A percentile compares a stretch with the other conserved stretches of the same genome.
Conservation (phyloP, 1,284 basidiomycete genomes). For the Apiotrichum gracile region DNA sequence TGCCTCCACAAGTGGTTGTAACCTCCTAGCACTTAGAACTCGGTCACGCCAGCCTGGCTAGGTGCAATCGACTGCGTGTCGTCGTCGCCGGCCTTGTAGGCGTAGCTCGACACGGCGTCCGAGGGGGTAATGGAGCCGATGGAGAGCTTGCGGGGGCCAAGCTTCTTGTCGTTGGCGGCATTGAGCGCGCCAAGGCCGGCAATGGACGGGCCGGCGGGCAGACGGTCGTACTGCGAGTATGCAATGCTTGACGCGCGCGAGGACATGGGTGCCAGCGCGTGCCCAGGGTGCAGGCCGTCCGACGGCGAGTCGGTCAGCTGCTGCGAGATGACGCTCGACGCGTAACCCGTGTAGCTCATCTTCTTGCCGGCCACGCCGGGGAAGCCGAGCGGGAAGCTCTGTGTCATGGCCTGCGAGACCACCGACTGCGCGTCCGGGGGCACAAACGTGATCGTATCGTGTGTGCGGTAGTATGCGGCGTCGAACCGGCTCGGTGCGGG, state of each 20-base stretch:
- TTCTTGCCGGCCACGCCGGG: constrained; percentile 60
- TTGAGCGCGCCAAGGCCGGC: not conserved
- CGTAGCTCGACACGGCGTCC: constrained; percentile 39
- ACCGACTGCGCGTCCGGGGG: constrained; percentile 91
- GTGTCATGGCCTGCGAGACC: constrained; percentile 80
- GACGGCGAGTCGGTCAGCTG: constrained; percentile 64
- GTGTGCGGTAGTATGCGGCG: constrained; percentile 87
- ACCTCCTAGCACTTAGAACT: constrained; percentile 45
- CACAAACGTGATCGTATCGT: constrained; percentile 89
- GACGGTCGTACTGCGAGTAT: constrained; percentile 72
- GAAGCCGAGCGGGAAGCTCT: constrained; percentile 67
- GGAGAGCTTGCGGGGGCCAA: constrained; percentile 54
- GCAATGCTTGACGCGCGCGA: constrained; percentile 54
- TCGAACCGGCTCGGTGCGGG: constrained; percentile 82
- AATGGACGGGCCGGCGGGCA: constrained; percentile 43
- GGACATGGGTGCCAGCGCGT: constrained; percentile 14
- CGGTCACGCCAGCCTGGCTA: constrained; percentile 47
- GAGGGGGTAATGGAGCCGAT: constrained; percentile 62
- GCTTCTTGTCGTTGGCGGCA: constrained; percentile 14
- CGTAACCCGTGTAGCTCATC: constrained; percentile 66
- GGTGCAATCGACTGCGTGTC: constrained; percentile 43
- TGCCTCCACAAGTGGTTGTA: too few species aligned
- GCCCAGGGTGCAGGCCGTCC: constrained; percentile 49
- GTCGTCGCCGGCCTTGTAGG: constrained; percentile 45
- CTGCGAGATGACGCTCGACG: constrained; percentile 84